A percentile compares a stretch with the other conserved stretches of the same genome.
phyloP scores from a whole-genome alignment of 1,284 basidiomycete species.

The Ustilago nuda region DNA sequence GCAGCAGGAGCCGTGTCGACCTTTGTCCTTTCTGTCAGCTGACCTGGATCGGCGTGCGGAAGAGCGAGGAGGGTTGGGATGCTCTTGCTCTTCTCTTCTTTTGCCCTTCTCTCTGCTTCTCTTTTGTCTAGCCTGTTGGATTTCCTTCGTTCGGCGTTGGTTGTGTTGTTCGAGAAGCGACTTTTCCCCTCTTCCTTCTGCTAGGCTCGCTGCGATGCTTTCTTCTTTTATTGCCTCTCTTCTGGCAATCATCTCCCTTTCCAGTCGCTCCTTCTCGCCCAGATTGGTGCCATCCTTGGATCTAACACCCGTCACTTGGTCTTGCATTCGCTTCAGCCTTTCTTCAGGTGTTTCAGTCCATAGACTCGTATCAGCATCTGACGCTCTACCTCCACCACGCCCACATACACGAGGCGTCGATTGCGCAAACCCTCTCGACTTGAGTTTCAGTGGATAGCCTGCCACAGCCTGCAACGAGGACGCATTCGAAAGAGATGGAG shows the following conservation, averaged over 20 bases:
- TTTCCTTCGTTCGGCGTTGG: constrained; percentile 25
- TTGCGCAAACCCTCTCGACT: constrained; percentile 61
- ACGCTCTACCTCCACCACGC: constrained; percentile 8
- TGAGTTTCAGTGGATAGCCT: constrained; percentile 49
- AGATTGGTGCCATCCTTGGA: neutral
- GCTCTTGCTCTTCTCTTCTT: constrained; percentile 13
- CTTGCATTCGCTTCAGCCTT: constrained; percentile 43
- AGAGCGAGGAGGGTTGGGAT: neutral
- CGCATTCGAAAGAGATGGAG: constrained; percentile 36
- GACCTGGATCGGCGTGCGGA: constrained; percentile 22
- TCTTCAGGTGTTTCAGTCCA: constrained; percentile 64
- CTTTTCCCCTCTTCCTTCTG: constrained; percentile 15
- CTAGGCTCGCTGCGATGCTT: constrained; percentile 27
- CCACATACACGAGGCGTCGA: constrained; percentile 44
- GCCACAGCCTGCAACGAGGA: constrained; percentile 39
- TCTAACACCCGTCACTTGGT: constrained; percentile 37
- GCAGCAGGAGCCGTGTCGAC: constrained; percentile 7
- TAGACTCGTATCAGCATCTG: constrained; percentile 42
- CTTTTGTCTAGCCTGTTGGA: constrained; percentile 18
- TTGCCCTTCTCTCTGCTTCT: constrained; percentile 26
- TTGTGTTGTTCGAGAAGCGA: constrained; percentile 40
- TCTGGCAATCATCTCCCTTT: constrained; percentile 16
- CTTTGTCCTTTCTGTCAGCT: constrained; percentile 10
- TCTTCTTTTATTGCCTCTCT: constrained; percentile 40
- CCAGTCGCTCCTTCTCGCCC: constrained; percentile 21